These are phyloP conservation scores for Massarina eburnea DNA, from an alignment of 2,329 filamentous ascomycete species.

Conservation along the genomic window DNA sequence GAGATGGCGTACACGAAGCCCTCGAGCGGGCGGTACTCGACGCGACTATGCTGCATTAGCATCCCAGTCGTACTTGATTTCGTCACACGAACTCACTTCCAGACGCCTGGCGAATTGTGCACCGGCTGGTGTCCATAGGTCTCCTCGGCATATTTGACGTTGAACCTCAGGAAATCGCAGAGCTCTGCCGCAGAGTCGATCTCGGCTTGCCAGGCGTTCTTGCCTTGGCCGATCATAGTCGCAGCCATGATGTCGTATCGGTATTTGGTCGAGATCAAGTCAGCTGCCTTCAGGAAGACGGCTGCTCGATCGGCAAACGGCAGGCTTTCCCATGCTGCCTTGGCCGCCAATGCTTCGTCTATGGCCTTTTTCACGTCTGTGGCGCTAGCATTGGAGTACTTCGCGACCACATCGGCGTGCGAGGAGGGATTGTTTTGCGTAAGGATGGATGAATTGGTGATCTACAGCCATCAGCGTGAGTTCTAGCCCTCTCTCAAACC, in stretches of 20 bases:
- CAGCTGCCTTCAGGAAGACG: constrained; percentile 93
- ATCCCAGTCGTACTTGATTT: background rate
- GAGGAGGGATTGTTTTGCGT: constrained; percentile 82
- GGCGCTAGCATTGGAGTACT: constrained; percentile 78
- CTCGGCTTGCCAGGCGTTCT: constrained; percentile 99
- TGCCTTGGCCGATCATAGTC: constrained; percentile 94
- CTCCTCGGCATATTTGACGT: constrained; percentile 90
- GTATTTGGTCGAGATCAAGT: constrained; percentile 88
- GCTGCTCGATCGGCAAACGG: constrained; percentile 90
- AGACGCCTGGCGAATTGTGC: constrained; percentile 80
- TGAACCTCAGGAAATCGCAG: constrained; percentile 90
- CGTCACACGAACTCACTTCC: constrained; percentile 63
- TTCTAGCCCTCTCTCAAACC: background rate
- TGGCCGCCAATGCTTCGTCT: constrained; percentile 80
- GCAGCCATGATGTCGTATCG: constrained; percentile 95
- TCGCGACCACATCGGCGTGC: constrained; percentile 74
- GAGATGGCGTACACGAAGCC: constrained; percentile 94
- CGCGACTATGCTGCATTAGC: constrained; percentile 54
- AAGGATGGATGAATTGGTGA: constrained; percentile 66
- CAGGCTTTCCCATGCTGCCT: constrained; percentile 79
- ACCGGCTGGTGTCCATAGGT: constrained; percentile 84
- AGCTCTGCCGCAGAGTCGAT: constrained; percentile 94
- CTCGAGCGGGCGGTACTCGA: constrained; percentile 87
- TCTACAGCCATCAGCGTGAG: constrained; percentile 47
- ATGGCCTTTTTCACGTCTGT: constrained; percentile 79